Evolutionary conservation across 2,329 filamentous ascomycete genomes (phyloP), one percentile per base, ranked within the genome.

Genomic region (Thelonectria blattea): DNA sequence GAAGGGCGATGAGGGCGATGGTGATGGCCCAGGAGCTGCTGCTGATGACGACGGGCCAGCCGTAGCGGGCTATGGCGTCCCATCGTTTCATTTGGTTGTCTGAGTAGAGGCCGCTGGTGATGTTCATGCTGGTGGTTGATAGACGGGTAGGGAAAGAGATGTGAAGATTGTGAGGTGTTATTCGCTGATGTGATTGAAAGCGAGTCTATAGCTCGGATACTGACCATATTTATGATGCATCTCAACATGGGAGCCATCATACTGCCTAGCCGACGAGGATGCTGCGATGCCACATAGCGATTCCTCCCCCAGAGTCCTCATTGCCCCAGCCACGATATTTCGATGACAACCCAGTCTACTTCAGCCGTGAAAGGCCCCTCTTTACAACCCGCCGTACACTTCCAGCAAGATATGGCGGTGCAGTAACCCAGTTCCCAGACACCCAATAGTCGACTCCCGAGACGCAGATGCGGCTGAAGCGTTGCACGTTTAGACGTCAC

Each of bases 1-100:
- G n/a, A n/a, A 58, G 55, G 32, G 41, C 45, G 11, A 52, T 58
- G 39, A 58, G 48, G 39, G 48, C 55, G 9, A 58, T 30, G 11
- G 48, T 49, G 6, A 52, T 58, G 22, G 55, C 55, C 55, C 55
- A 52, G 20, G 55, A 37, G 41, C 22, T 52, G 30, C 55, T 46
- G 48, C 32, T 58, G 30, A 58, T 52, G 55, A 58, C 48, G 41
- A 49, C 32, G 3, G 55, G 55, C 55, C 48, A 58, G 2, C 55
- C 55, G 18, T 15, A 47, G 48, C 55, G 48, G 27, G 34, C 42
- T 7, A 58, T 42, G 27, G 48, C 20, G 41, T 58, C 42, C 55
- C 55, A 52, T 30, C 34, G 48, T 30, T 20, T 20, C 47, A 50
- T 37, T 39, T 39, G 27, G 18, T 20, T 10, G 34, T 30, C 32